Evolutionary conservation across 208 protist genomes (phyloP).

Genomic region (Trypanosoma conorhini): DNA sequence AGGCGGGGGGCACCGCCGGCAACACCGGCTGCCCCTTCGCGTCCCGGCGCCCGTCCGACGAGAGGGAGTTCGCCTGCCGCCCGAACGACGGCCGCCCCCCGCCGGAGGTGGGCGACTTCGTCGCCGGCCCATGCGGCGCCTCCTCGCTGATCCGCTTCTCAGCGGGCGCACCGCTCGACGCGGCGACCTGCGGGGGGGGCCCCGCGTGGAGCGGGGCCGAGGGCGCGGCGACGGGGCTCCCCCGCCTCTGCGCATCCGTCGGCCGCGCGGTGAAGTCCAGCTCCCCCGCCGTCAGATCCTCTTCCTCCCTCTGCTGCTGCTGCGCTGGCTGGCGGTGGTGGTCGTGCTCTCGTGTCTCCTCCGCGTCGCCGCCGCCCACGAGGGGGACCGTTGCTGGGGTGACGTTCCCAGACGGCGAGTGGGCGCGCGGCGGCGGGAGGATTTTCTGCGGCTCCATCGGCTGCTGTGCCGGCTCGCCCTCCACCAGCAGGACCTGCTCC

Average conservation of each 20-base stretch:
- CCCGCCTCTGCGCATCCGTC: neutral
- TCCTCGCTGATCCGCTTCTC: neutral
- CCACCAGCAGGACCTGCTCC: neutral
- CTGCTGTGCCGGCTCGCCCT: conserved; percentile 1
- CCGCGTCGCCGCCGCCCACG: neutral
- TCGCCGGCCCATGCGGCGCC: neutral
- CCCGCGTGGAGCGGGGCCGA: neutral
- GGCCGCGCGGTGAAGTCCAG: neutral
- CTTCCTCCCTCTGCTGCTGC: neutral
- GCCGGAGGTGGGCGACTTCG: neutral
- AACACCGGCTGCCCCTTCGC: neutral
- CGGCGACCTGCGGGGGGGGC: neutral
- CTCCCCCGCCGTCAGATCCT: neutral
- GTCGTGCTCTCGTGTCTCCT: neutral
- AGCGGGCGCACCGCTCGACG: neutral
- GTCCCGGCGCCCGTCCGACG: neutral
- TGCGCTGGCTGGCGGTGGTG: neutral
- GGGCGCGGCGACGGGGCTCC: too few species aligned
- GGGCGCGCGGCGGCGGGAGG: neutral
- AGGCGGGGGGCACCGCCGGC: conserved; percentile 14
- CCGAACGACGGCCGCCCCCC: neutral
- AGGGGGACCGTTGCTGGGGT: neutral
- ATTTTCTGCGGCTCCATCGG: conserved; percentile 1
- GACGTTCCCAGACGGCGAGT: neutral
- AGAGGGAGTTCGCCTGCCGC: neutral